These are phyloP conservation scores for Vicia faba DNA, from an alignment of 306 rosid species.

Conservation along the genomic window DNA sequence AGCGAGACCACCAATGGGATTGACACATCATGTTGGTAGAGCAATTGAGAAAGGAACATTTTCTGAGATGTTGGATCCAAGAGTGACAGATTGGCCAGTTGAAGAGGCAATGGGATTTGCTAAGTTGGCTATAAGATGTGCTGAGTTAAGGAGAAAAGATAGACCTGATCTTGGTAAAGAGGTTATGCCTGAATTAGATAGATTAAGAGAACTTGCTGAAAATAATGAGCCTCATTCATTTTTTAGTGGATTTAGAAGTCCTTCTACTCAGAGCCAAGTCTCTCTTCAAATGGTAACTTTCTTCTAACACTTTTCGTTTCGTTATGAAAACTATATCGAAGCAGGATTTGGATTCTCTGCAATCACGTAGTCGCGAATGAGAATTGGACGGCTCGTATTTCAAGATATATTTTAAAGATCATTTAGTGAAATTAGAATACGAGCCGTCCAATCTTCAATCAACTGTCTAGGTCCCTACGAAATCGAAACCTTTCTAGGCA, in stretches of 20 bases:
- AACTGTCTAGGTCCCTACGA: neutral
- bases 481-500: neutral
- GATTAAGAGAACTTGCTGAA: conserved; percentile 41
- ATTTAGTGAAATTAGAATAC: neutral
- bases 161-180: conserved; percentile 50
- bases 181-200: conserved; percentile 38
- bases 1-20: conserved; percentile 48
- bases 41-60: conserved; percentile 42
- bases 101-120: conserved; percentile 43
- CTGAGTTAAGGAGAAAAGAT: conserved; percentile 48
- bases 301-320: too few relatives aligned
- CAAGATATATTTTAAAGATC: neutral
- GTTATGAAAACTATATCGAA: too few relatives aligned
- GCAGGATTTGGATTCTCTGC: too few relatives aligned
- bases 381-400: neutral
- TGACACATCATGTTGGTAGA: conserved; percentile 46
- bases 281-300: conserved; percentile 43
- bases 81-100: conserved; percentile 43
- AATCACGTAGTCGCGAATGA: neutral
- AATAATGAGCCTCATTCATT: neutral
- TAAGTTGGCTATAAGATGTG: conserved; percentile 36
- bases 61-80: conserved; percentile 43
- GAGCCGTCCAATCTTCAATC: neutral
- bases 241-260: conserved; percentile 11
- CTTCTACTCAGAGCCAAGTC: conserved; percentile 43